These are phyloP conservation scores for Pleurotus cornucopiae DNA, from an alignment of 768 basidiomycete genomes.

Conservation along the genomic window DNA sequence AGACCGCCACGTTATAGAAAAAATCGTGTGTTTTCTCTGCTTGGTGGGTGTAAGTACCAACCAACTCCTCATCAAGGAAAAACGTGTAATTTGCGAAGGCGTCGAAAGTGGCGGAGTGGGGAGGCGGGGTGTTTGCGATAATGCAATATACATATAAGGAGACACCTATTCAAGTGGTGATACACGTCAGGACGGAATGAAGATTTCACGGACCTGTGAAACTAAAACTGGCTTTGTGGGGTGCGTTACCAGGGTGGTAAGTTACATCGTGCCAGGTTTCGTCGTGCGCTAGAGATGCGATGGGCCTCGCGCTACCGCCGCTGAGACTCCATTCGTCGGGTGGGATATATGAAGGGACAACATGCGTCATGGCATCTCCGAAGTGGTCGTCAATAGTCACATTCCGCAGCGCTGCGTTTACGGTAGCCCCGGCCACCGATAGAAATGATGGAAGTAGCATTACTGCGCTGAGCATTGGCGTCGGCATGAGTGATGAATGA, in stretches of 20 bases:
- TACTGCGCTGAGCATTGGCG: no score
- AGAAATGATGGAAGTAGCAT: no score
- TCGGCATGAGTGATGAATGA: no score
- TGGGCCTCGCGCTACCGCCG: not conserved
- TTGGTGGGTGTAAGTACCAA: not conserved
- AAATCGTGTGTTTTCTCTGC: not conserved
- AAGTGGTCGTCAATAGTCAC: not conserved
- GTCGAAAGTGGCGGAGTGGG: not conserved
- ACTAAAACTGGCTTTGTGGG: not conserved
- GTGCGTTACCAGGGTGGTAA: not conserved
- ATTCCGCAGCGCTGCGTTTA: not conserved
- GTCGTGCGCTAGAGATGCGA: not conserved
- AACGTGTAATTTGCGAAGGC: not conserved
- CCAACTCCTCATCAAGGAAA: not conserved
- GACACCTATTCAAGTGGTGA: not conserved
- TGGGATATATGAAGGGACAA: not conserved
- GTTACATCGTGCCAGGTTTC: slow-evolving; percentile 1
- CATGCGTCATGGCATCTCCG: not conserved
- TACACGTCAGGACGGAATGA: no score
- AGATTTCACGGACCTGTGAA: not conserved
- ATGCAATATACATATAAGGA: slow-evolving; percentile 4
- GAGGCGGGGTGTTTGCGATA: not conserved
- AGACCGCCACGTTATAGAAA: not conserved
- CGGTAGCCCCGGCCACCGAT: no score
- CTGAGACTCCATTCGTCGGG: not conserved